Evolutionary conservation across 352 stramenopile species (phyloP).

Genomic region (Phytophthora agathidicida): DNA sequence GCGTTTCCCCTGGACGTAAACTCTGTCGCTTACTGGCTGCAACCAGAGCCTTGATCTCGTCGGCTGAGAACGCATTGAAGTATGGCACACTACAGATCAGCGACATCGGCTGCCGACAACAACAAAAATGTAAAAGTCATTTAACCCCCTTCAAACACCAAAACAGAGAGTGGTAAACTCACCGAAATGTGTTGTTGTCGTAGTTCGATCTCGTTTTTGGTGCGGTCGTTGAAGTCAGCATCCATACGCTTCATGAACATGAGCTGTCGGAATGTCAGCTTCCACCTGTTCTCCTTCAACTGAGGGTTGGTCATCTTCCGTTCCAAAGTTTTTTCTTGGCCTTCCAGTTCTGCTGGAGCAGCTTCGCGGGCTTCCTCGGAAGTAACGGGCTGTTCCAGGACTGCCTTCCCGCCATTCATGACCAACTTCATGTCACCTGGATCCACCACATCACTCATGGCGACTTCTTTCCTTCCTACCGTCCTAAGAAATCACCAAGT

Average conservation of each 20-base stretch:
- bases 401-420: constrained; percentile 14
- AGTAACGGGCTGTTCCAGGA: not conserved
- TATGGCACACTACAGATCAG: constrained; percentile 80
- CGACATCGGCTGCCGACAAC: constrained; percentile 51
- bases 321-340: not conserved
- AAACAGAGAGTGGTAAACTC: not conserved
- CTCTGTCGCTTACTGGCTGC: constrained; percentile 44
- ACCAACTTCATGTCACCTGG: constrained; percentile 16
- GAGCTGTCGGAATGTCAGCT: constrained; percentile 77
- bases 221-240: constrained; percentile 76
- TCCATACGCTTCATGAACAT: constrained; percentile 89
- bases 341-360: constrained; percentile 2
- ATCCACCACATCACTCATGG: constrained; percentile 26
- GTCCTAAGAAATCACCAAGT: constrained; percentile 18
- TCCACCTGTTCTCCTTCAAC: constrained; percentile 68
- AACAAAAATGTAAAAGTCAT: not conserved
- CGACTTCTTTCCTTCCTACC: not conserved
- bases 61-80: constrained; percentile 69
- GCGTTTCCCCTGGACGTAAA: constrained; percentile 59
- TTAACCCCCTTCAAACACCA: not conserved
- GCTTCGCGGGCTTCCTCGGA: constrained; percentile 30
- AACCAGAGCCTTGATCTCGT: constrained; percentile 62
- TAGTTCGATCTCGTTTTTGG: constrained; percentile 82
- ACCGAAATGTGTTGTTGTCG: constrained; percentile 82
- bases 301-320: not conserved